Evolutionary conservation across 139 green algal genomes (phyloP).

Genomic region (Auxenochlorella pyrenoidosa): DNA sequence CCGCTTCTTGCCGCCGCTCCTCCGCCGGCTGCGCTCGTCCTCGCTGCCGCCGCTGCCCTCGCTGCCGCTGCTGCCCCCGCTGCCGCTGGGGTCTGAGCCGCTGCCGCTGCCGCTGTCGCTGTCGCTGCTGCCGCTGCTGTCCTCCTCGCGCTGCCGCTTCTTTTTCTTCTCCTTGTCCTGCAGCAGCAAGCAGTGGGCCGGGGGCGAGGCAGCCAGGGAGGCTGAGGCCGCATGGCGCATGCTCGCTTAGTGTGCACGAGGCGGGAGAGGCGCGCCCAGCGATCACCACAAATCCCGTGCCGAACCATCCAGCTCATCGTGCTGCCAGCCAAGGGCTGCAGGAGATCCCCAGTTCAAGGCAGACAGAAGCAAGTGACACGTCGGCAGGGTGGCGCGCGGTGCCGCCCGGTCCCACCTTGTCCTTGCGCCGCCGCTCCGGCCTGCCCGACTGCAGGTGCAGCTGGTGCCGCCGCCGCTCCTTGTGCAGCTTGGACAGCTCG

Average conservation of each 20-base stretch:
- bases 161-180: constrained; percentile 11
- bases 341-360: too few relatives aligned
- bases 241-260: too few relatives aligned
- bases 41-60: constrained; percentile 18
- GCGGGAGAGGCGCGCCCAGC: too few relatives aligned
- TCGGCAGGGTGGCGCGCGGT: too few relatives aligned
- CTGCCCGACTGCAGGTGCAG: constrained; percentile 16
- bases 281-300: too few relatives aligned
- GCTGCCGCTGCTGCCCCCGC: constrained; percentile 3
- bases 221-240: too few relatives aligned
- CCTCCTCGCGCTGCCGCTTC: constrained; percentile 22
- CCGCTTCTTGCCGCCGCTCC: background rate
- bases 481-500: constrained; percentile 37
- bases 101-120: constrained; percentile 10
- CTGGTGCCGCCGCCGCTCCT: constrained; percentile 37
- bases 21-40: constrained; percentile 3
- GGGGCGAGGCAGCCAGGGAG: too few relatives aligned
- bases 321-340: too few relatives aligned
- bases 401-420: background rate
- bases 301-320: too few relatives aligned
- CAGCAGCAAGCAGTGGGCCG: background rate
- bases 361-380: too few relatives aligned
- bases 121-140: constrained; percentile 10
- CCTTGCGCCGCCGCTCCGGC: constrained; percentile 21
- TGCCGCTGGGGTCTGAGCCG: background rate